Conservation (phyloP, 306 rosid species). For the Quercus mongolica region DNA sequence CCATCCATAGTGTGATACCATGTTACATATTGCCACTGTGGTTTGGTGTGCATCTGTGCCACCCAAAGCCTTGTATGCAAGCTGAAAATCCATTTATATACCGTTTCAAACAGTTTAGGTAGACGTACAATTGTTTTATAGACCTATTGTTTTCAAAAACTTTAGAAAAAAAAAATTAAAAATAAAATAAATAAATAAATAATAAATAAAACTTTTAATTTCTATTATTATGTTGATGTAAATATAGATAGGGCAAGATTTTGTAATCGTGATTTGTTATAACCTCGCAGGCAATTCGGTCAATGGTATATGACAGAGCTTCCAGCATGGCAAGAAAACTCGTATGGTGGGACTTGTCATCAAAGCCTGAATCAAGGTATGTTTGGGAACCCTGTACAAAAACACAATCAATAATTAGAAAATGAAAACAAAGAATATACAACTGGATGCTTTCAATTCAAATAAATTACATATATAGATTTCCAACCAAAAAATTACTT, state of each 20-base stretch:
- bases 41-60: constrained; percentile 47
- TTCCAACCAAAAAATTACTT: no score
- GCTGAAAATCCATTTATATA: no score
- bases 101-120: no score
- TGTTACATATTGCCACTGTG: constrained; percentile 34
- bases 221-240: no score
- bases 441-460: neutral
- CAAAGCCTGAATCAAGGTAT: constrained; percentile 20
- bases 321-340: constrained; percentile 37
- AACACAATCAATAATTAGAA: neutral
- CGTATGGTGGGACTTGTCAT: constrained; percentile 30
- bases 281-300: constrained; percentile 54
- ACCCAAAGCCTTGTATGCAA: constrained; percentile 25
- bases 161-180: no score
- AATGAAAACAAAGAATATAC: neutral
- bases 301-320: constrained; percentile 42
- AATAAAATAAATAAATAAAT: no score
- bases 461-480: no score
- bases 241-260: no score
- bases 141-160: no score
- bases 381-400: constrained; percentile 29
- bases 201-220: no score
- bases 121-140: no score
- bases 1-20: constrained; percentile 43
- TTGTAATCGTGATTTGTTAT: neutral